Conservation (phyloP, 768 basidiomycete genomes). For the Stropharia rugosoannulata region DNA sequence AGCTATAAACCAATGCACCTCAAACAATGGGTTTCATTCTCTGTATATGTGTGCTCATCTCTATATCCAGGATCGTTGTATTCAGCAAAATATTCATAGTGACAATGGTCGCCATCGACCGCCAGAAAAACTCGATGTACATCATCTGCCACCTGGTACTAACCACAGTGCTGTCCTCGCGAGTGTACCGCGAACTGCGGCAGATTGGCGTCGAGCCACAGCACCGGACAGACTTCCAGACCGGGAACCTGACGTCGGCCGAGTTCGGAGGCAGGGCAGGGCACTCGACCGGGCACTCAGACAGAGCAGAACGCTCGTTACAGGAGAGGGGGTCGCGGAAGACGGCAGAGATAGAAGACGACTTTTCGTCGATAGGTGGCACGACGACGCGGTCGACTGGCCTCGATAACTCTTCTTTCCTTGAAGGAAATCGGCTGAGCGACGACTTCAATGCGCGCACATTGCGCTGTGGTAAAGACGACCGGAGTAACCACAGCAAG, state of each 20-base stretch:
- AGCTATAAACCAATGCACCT: too few species aligned
- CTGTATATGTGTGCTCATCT: too few species aligned
- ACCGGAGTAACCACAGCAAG: neutral
- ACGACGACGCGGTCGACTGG: neutral
- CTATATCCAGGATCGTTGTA: slow-evolving; percentile 1
- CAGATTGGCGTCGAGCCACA: neutral
- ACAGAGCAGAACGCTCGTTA: neutral
- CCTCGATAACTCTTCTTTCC: neutral
- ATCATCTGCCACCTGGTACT: slow-evolving; percentile 13
- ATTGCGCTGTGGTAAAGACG: neutral
- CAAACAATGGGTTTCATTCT: too few species aligned
- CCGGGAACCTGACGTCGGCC: slow-evolving; percentile 5
- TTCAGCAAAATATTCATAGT: slow-evolving; percentile 7
- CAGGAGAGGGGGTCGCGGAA: neutral
- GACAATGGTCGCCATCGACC: neutral
- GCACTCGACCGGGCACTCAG: neutral
- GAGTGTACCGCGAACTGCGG: slow-evolving; percentile 10
- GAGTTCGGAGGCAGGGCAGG: neutral
- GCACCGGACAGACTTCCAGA: slow-evolving; percentile 5
- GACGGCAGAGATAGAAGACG: neutral
- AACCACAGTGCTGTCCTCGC: slow-evolving; percentile 3
- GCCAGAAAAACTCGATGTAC: slow-evolving; percentile 5
- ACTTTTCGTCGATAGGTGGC: neutral
- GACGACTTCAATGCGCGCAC: slow-evolving; percentile 1
- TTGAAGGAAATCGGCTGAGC: neutral